Conservation (phyloP, 2,329 filamentous ascomycete genomes). For the Dactylellina sp. region DNA sequence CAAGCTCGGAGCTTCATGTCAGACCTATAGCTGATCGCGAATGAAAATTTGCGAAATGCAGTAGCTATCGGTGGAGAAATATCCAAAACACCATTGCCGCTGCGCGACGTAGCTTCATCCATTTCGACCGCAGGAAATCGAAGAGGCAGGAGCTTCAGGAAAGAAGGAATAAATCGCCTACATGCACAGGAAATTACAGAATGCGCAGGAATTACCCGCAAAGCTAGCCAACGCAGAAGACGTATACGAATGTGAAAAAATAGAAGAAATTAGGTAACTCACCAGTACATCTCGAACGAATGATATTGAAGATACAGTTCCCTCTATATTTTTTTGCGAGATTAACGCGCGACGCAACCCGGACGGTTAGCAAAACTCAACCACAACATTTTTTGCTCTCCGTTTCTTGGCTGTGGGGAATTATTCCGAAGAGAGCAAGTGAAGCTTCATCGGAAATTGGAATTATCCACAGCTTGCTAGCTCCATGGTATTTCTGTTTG, state of each 20-base stretch:
- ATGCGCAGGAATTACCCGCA: neutral
- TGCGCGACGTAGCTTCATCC: neutral
- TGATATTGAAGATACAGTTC: conserved; percentile 83
- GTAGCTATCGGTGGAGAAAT: too few relatives aligned
- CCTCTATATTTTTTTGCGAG: conserved; percentile 72
- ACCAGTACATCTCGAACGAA: conserved; percentile 87
- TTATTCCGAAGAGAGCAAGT: conserved; percentile 52
- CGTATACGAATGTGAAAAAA: conserved; percentile 37
- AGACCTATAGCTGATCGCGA: conserved; percentile 5
- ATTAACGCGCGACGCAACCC: conserved; percentile 61
- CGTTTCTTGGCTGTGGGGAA: conserved; percentile 20
- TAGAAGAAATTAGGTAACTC: conserved; percentile 65
- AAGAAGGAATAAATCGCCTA: neutral
- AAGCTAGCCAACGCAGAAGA: neutral
- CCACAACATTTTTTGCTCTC: neutral
- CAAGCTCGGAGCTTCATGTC: conserved; percentile 14
- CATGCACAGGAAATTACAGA: conserved; percentile 11
- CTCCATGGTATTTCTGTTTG: too few relatives aligned
- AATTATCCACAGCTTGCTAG: too few relatives aligned
- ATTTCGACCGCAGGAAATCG: conserved; percentile 8
- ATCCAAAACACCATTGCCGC: neutral
- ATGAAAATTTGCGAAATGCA: conserved; percentile 6
- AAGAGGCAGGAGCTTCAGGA: conserved; percentile 4
- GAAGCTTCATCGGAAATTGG: conserved; percentile 19
- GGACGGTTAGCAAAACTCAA: conserved; percentile 61